Evolutionary conservation across 2,329 filamentous ascomycete genomes (phyloP), one percentile per base, ranked within the genome.

Genomic region (Epichloe baconii): DNA sequence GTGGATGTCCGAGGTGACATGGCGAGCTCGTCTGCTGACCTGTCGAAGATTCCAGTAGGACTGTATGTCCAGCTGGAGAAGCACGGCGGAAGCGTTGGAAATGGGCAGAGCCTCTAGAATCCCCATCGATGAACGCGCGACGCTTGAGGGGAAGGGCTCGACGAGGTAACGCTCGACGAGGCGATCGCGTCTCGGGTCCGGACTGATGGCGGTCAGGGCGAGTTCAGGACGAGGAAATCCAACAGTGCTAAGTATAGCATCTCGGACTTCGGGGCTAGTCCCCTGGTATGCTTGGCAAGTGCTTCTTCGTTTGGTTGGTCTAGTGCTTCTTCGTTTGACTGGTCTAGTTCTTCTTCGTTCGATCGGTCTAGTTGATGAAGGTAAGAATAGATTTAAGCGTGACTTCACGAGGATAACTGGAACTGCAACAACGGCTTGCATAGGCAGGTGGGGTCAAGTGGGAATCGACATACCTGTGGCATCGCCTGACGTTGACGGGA

Each of bases 11-110:
- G 34, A 51, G 44, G 41, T 43, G 41, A 34, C 34, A 31, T 51
- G 42, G 31, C 49, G 42, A 14, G 21, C 44, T 31, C 49, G 49
- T 34, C 49, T 31, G 49, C 42, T 51, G 26, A 42, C 44, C 34
- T 51, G 49, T 10, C 49, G 49, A 26, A 51, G 40, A 34, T 41
- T 51, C n/a, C 44, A 51, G 35, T 31, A 51, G n/a, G 49, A 51
- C n/a, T 42, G 42, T 15, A 47, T 42, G 21, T 51, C 49, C 8
- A 47, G 36, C 17, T 46, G n/a, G 36, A 40, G 43, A 42, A 19
- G 46, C 38, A 44, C 34, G 12, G 17, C 21, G n/a, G 37, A 14
- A 38, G 44, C 7, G 14, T 23, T n/a, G 19, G 23, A 15, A 3
- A 44, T 37, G 12, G 41, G 41, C 41, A 49, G 31, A 19, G 23